phyloP scores from a whole-genome alignment of 1,139 yeast species.

The Meyerozyma smithsonii region DNA sequence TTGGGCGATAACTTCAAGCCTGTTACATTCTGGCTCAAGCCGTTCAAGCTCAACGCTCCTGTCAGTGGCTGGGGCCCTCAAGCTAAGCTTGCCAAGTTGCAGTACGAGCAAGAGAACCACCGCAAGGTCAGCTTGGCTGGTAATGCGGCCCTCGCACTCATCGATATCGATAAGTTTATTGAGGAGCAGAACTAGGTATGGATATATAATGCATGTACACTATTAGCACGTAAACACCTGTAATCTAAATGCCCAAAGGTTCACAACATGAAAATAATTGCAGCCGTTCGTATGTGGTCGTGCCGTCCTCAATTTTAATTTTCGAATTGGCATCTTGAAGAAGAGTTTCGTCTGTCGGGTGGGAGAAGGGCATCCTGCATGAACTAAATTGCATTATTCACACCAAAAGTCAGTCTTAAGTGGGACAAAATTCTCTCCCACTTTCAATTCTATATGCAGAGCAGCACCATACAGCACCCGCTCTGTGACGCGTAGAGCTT shows the following conservation, averaged over 20 bases:
- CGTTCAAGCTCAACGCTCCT: slow-evolving; percentile 66
- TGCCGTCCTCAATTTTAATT: not conserved
- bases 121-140: slow-evolving; percentile 55
- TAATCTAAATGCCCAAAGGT: too few relatives aligned
- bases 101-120: slow-evolving; percentile 40
- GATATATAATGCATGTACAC: slow-evolving; percentile 1
- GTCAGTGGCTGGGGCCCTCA: slow-evolving; percentile 69
- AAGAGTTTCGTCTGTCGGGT: not conserved
- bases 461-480: not conserved
- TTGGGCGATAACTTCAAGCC: slow-evolving; percentile 60
- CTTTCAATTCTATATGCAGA: not conserved
- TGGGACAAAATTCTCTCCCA: slow-evolving; percentile 10
- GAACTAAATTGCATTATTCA: not conserved
- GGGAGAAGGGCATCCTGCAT: not conserved
- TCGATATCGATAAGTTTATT: slow-evolving; percentile 65
- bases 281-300: not conserved
- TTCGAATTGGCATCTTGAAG: not conserved
- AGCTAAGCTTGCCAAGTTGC: slow-evolving; percentile 48
- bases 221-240: not conserved
- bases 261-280: not conserved
- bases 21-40: slow-evolving; percentile 59
- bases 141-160: slow-evolving; percentile 58
- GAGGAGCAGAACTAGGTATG: slow-evolving; percentile 49
- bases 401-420: not conserved
- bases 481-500: slow-evolving; percentile 4